Percentiles rank a stretch among this genome's conserved stretches.
These are phyloP conservation scores for Beauveria australis DNA, from an alignment of 2,329 filamentous ascomycete genomes.

Conservation along the genomic window DNA sequence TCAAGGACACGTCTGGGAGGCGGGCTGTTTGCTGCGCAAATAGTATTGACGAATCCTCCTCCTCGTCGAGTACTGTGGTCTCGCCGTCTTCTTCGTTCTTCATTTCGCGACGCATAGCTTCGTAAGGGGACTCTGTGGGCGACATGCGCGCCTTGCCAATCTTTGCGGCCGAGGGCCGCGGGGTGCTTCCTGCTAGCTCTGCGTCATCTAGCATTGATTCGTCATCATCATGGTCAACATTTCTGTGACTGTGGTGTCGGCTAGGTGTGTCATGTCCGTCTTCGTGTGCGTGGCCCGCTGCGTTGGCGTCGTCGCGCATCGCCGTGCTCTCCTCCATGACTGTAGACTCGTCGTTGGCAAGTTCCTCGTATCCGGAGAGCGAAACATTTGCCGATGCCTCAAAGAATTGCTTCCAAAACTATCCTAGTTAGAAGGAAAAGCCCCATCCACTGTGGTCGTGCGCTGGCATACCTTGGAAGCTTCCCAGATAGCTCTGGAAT, in stretches of 20 bases:
- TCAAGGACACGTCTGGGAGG: constrained; percentile 55
- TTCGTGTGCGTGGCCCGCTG: constrained; percentile 31
- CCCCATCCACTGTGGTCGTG: constrained; percentile 6
- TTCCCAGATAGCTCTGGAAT: constrained; percentile 92
- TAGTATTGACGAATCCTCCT: constrained; percentile 38
- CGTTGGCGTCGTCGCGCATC: constrained; percentile 46
- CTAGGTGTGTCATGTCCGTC: constrained; percentile 28
- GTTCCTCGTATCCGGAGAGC: constrained; percentile 86
- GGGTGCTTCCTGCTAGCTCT: constrained; percentile 60
- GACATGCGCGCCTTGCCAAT: constrained; percentile 47
- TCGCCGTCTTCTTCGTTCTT: constrained; percentile 34
- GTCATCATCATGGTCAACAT: constrained; percentile 28
- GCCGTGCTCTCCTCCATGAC: constrained; percentile 44
- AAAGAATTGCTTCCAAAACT: constrained; percentile 99
- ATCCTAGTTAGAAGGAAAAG: constrained; percentile 25
- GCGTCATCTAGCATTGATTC: constrained; percentile 62
- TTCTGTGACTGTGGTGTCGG: constrained; percentile 17
- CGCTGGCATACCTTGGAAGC: constrained; percentile 68
- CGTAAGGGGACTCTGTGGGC: constrained; percentile 68
- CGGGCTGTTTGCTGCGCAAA: constrained; percentile 46
- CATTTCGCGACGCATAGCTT: constrained; percentile 61
- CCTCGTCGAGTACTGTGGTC: constrained; percentile 26
- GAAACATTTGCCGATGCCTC: constrained; percentile 97
- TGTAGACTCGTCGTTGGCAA: constrained; percentile 54
- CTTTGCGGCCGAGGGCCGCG: constrained; percentile 46